These are phyloP conservation scores for Coniella lustricola DNA, from an alignment of 2,329 filamentous ascomycete species.

Conservation along the genomic window DNA sequence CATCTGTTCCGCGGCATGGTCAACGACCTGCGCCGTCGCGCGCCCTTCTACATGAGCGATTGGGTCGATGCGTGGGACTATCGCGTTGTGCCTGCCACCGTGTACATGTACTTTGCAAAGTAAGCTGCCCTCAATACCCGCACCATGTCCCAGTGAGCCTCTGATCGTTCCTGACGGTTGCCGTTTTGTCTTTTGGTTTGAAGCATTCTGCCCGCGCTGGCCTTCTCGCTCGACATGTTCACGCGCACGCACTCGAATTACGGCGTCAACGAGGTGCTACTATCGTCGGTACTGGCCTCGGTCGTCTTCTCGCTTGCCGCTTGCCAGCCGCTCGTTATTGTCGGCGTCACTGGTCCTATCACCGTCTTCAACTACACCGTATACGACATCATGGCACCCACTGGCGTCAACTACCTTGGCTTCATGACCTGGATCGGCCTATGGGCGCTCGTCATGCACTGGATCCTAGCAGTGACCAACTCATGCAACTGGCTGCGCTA, in stretches of 20 bases:
- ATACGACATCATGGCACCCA: slow-evolving; percentile 76
- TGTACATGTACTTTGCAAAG: slow-evolving; percentile 97
- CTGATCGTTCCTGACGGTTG: background rate
- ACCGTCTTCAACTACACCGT: slow-evolving; percentile 94
- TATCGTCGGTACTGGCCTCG: slow-evolving; percentile 74
- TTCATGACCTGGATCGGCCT: slow-evolving; percentile 93
- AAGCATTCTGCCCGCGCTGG: slow-evolving; percentile 79
- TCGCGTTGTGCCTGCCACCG: slow-evolving; percentile 74
- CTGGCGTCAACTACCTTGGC: slow-evolving; percentile 72
- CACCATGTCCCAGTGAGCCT: too few species aligned
- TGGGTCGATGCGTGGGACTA: slow-evolving; percentile 89
- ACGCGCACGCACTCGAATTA: slow-evolving; percentile 78
- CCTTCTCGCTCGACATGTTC: slow-evolving; percentile 91
- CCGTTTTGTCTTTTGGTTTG: background rate
- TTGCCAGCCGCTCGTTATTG: slow-evolving; percentile 81
- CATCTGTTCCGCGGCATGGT: slow-evolving; percentile 71
- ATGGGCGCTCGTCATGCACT: slow-evolving; percentile 82
- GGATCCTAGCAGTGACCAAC: slow-evolving; percentile 76
- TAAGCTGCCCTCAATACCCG: too few species aligned
- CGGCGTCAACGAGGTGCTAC: slow-evolving; percentile 85
- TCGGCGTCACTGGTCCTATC: slow-evolving; percentile 85
- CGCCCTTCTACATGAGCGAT: slow-evolving; percentile 74
- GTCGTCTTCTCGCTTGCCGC: slow-evolving; percentile 75
- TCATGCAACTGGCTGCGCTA: slow-evolving; percentile 84
- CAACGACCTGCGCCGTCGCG: slow-evolving; percentile 66